Conservation (phyloP, 1,284 basidiomycete genomes). For the Sporisorium exsertum region DNA sequence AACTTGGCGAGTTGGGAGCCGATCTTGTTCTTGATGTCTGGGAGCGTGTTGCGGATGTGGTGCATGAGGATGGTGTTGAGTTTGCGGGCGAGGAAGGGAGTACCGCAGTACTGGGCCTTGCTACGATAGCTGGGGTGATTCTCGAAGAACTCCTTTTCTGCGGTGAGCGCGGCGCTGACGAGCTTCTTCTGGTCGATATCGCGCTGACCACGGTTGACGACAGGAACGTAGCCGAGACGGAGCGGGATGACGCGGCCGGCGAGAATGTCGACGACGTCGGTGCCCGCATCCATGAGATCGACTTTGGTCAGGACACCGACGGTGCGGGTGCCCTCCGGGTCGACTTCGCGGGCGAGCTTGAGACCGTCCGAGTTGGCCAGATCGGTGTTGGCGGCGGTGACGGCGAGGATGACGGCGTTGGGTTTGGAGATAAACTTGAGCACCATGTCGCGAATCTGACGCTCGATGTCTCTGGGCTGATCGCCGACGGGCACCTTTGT, state of each 20-base stretch:
- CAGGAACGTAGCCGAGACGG: conserved; percentile 96
- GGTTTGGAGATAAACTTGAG: conserved; percentile 96
- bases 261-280: conserved; percentile 94
- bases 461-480: conserved; percentile 87
- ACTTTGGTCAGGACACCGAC: conserved; percentile 97
- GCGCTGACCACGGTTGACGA: conserved; percentile 96
- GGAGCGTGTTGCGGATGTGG: conserved; percentile 97
- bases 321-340: conserved; percentile 93
- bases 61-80: conserved; percentile 95
- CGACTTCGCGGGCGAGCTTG: conserved; percentile 93
- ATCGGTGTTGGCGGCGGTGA: conserved; percentile 97
- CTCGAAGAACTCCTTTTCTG: conserved; percentile 92
- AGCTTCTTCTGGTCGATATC: conserved; percentile 92
- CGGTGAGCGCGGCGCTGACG: conserved; percentile 84
- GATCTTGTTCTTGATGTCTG: conserved; percentile 98
- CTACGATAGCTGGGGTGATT: conserved; percentile 94
- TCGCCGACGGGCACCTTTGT: conserved; percentile 80
- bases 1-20: conserved; percentile 99
- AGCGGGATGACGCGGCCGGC: conserved; percentile 96
- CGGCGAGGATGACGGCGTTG: conserved; percentile 95
- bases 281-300: conserved; percentile 98
- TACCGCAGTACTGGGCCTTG: conserved; percentile 96
- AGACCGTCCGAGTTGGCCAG: conserved; percentile 97
- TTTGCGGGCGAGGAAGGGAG: conserved; percentile 91
- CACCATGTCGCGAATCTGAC: conserved; percentile 93